Evolutionary conservation across 495 filamentous ascomycete species (phyloP), one percentile per base, ranked within the genome.

Genomic region (Astrothelium macrocarpum): DNA sequence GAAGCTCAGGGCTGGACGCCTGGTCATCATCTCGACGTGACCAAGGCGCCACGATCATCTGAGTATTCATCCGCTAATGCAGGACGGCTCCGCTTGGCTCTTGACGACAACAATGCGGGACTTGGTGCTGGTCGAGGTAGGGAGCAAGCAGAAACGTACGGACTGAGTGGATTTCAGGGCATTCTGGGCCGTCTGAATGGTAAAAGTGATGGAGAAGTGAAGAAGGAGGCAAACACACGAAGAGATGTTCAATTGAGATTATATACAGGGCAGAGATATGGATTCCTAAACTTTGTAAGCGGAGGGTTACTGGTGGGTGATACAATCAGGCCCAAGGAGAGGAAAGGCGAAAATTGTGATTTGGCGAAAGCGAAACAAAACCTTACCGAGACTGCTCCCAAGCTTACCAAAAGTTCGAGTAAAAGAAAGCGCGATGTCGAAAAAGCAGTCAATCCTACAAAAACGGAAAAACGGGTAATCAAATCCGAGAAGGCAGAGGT

Each of bases 91-190:
- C 84, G 84, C 59, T 86, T 96, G 32, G 73, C 81, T 23, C 73
- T 96, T 43, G 96, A 95, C 74, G 92, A 96, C 68, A 89, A 96
- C 70, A 96, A 85, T 59, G 81, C 94, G 16, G 93, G 93, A 2
- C 80, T 98, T 23, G 93, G 93, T 34, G 92, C 91, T 36, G 88
- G 88, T 68, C 73, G 62, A 18, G 63, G 78, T 16, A 80, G 73
- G 29, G 71, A 76, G n/a, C 77, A 79, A 58, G 84, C 87, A 60
- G 87, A 91, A 65, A 90, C 88, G 62, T 86, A 87, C 23, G 94
- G 92, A 0, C 80, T 96, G 14, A 87, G 91, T 68, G 87, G 82
- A 2, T 90, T 97, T 66, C 89, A 92, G 70, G 85, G 85, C 63
- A 73, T 98, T 1, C 79, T 98, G 23, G 92, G 94, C 56, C 80